phyloP scores from a whole-genome alignment of 805 yeast genomes.

The Dipodascus geniculatus region DNA sequence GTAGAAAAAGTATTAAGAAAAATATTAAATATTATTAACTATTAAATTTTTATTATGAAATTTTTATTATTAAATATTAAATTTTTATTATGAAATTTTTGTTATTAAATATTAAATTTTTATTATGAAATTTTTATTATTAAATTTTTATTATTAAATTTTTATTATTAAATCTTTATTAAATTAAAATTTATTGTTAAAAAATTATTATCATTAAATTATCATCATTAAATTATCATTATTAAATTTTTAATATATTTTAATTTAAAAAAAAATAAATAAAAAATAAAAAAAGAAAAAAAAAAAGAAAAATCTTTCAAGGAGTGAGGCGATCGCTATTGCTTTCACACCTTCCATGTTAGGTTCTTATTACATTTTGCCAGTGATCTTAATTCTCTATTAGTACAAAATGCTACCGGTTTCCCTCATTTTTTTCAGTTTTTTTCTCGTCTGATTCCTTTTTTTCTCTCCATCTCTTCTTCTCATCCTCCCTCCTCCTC shows the following conservation, averaged over 20 bases:
- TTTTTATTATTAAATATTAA: no score
- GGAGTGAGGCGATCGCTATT: not conserved
- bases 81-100: not conserved
- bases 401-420: not conserved
- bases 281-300: no score
- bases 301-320: not conserved
- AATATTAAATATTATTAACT: no score
- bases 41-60: no score
- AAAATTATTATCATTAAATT: no score
- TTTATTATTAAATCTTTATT: no score
- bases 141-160: no score
- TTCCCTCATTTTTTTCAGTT: not conserved
- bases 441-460: not conserved
- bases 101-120: no score
- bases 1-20: no score
- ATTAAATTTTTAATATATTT: no score
- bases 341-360: not conserved
- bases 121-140: no score
- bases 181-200: not conserved
- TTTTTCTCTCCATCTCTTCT: not conserved
- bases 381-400: not conserved
- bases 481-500: not conserved
- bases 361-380: not conserved
- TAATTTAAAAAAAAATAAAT: no score
- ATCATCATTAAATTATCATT: not conserved